A percentile compares a stretch with the other conserved stretches of the same genome.
Evolutionary conservation across 2,329 filamentous ascomycete species (phyloP).

Genomic region (Calonectria ilicicola): DNA sequence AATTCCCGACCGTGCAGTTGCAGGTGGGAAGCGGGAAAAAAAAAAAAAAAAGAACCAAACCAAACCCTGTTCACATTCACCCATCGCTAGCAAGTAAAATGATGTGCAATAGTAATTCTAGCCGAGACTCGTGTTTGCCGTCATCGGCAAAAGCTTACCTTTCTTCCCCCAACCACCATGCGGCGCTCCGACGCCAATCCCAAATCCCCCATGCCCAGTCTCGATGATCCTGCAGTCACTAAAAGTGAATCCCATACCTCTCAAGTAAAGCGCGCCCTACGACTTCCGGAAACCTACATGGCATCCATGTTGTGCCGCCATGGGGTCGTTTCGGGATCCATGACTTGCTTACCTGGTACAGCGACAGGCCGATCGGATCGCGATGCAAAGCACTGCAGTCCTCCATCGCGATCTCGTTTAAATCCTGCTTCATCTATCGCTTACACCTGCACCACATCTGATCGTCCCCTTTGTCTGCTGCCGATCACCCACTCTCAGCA

Average conservation of each 20-base stretch:
- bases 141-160: background rate
- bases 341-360: constrained; percentile 5
- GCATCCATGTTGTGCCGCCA: constrained; percentile 13
- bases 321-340: constrained; percentile 5
- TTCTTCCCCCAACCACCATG: background rate
- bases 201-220: background rate
- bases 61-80: background rate
- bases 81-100: background rate
- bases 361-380: constrained; percentile 22
- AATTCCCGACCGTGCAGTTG: constrained; percentile 1
- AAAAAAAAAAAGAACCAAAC: too few species aligned
- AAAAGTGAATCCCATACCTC: constrained; percentile 10
- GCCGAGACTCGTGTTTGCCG: background rate
- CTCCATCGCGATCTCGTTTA: constrained; percentile 7
- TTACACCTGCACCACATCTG: background rate
- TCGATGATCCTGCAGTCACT: constrained; percentile 6
- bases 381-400: constrained; percentile 14
- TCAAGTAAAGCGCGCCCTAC: constrained; percentile 14
- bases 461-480: background rate
- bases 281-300: constrained; percentile 16
- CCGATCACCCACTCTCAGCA: background rate
- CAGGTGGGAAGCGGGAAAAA: background rate
- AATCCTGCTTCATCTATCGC: constrained; percentile 10
- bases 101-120: background rate
- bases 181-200: background rate